Base-by-base conservation (phyloP, 331 rosid species). In the Ulmus americana region DNA sequence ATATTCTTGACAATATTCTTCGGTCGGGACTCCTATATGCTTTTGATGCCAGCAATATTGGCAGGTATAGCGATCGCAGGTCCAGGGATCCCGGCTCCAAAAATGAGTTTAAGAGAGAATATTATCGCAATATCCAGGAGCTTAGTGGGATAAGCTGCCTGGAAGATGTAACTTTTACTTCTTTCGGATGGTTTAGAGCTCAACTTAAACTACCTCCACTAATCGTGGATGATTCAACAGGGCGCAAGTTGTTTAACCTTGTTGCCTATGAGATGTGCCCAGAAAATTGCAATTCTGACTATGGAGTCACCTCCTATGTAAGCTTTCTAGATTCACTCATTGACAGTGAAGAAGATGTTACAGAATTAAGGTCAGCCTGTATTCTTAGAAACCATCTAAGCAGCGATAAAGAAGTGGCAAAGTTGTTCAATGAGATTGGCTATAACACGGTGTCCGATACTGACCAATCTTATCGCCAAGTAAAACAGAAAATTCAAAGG, bases 1-100 rank as follows among this genome's bases (percentile, higher is more conserved):
- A 74, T 49, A 74, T 68, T 55, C 74, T 74, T 0, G 49, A 61
- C 15, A n/a, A n/a, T n/a, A 60, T 62, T 55, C 70, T 74, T 11
- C 44, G 61, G 55, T 52, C 48, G 6, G 1, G 0, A 3, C 53
- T 63, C 53, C 28, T 60, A 18, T 18, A 2, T 20, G 58, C 38
- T 1, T 8, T 10, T 8, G 39, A 14, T 12, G 4, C 16, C n/a
- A 15, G 20, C 0, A 4, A 10, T 51, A 3, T n/a, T 16, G 4
- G 55, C 4, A 51, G 16, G 10, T 5, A 11, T 7, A n/a, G 50
- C 12, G 4, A 46, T 38, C 13, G 1, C 22, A 20, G 1, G 22
- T 20, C 22, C 1, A 20, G 22, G 22, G 22, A 20, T 20, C 22
- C 22, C 6, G 0, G 0, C 13, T 10, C 14, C 4, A 3, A 2